phyloP scores from a whole-genome alignment of 208 protist genomes.

The Lotmaria passim region DNA sequence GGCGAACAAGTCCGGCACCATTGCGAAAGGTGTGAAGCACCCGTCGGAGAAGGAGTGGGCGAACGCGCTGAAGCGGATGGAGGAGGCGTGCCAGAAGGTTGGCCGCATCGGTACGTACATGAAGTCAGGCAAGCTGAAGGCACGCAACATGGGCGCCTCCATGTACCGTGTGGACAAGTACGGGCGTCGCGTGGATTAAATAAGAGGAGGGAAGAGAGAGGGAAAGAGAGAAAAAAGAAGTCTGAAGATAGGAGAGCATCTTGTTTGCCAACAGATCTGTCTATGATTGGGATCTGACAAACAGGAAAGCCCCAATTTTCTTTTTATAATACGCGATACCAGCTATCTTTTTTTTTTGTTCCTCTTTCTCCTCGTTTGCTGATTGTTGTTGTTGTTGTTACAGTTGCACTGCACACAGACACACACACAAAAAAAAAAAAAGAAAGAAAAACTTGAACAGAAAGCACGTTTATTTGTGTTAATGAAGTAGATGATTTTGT shows the following conservation, averaged over 20 bases:
- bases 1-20: slow-evolving; percentile 58
- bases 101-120: slow-evolving; percentile 81
- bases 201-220: slow-evolving; percentile 12
- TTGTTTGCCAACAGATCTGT: no score
- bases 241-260: not conserved
- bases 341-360: no score
- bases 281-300: no score
- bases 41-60: slow-evolving; percentile 88
- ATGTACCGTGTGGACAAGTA: slow-evolving; percentile 89
- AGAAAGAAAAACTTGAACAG: no score
- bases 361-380: no score
- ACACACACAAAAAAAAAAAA: not conserved
- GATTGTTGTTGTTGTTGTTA: no score
- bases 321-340: no score
- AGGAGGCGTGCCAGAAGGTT: slow-evolving; percentile 68
- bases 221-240: slow-evolving; percentile 15
- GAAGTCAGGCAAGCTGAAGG: slow-evolving; percentile 66
- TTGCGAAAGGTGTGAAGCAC: slow-evolving; percentile 58
- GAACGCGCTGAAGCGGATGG: slow-evolving; percentile 65
- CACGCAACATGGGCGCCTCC: slow-evolving; percentile 71
- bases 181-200: slow-evolving; percentile 77
- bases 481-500: no score
- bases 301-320: no score
- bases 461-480: no score
- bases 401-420: no score